Evolutionary conservation across 192 early-diverging fungal species (phyloP), one percentile per base, ranked within the genome.

Genomic region (Coemansia sp.): DNA sequence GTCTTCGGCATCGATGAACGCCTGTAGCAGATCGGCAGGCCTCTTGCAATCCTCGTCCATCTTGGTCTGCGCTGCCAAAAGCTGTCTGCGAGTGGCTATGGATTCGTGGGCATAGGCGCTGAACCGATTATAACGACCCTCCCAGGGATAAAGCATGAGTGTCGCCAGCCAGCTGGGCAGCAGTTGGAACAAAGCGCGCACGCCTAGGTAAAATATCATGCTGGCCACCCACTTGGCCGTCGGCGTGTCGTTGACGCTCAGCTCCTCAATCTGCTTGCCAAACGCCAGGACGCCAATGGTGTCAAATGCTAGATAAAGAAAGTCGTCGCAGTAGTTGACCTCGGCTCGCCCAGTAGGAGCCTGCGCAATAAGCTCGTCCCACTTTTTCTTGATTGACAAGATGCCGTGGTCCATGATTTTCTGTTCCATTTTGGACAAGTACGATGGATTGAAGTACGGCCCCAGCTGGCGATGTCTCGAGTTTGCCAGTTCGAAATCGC

Each of bases 1-100:
- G 39, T 84, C 78, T 44, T 79, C 82, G 0, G 78, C 82, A 27
- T 84, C 78, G n/a, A 84, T 80, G 41, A 84, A 84, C 18, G 78
- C 82, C 40, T 84, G 82, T 22, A 84, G 53, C 33, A 84, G 66
- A 44, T 84, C 78, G 13, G 66, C 66, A 0, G 80, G 80, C n/a
- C 38, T 62, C 13, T 67, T 47, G n/a, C 66, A 7, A 16, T 47
- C 34, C 1, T 16, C 16, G 15, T n/a, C 52, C 13, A 22, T 47
- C 8, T 57, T 34, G 16, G 40, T 41, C 6, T 69, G 5, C 0
- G 60, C 55, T 7, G 49, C 72, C 29, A 78, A 6, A 44, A 72
- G 18, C 22, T 62, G 39, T n/a, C 72, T 50, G 34, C 75, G 71
- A 3, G 18, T n/a, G 34, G 70, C 24, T 8, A 82, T 78, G 5